Base-by-base conservation (phyloP, 345 rosid species). In the Eucalyptus coolabah region DNA sequence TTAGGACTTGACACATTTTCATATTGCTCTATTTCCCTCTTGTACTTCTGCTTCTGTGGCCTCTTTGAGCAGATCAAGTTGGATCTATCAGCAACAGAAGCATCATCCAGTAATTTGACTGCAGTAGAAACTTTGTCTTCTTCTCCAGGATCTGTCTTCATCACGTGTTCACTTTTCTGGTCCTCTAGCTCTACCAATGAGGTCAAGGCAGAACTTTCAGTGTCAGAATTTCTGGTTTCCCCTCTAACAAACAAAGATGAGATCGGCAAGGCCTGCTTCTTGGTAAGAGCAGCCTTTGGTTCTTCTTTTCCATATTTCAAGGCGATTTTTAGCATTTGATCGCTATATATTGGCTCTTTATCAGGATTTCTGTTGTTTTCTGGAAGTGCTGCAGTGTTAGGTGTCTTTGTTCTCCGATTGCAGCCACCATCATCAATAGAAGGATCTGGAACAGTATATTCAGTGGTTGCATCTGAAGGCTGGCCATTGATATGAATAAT, bases 131-230 rank as follows among this genome's bases (percentile, higher is more conserved):
- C 23, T 85, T 87, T 88, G 54, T 87, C 92, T 89, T 91, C 91
- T 88, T 88, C 92, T 34, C 81, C 89, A 44, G 77, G 86, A 77
- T 34, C 89, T 88, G 81, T 50, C 37, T 56, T 82, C 87, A 90
- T 88, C 85, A 91, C 49, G 86, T 82, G 89, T 90, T 89, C 89
- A 19, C 88, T 93, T 50, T 89, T 88, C 83, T 80, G 92, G 65
- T 92, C 94, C 87, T 91, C 93, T 88, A 90, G n/a, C 88, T 92
- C 93, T 87, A 91, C 56, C 88, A 92, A 88, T 50, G 92, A 88
- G 89, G 93, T 59, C n/a, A 82, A 72, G 65, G 88, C 86, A 37
- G 81, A 53, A 88, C 87, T 51, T 53, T 87, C n/a, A 86, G 87
- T 60, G 16, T 88, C 81, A 40, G 51, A 32, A 14, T 82, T 59